Percentiles rank a stretch among this genome's conserved stretches.
Conservation (phyloP, 139 green algal species). For the Monoraphidium neglectum region DNA sequence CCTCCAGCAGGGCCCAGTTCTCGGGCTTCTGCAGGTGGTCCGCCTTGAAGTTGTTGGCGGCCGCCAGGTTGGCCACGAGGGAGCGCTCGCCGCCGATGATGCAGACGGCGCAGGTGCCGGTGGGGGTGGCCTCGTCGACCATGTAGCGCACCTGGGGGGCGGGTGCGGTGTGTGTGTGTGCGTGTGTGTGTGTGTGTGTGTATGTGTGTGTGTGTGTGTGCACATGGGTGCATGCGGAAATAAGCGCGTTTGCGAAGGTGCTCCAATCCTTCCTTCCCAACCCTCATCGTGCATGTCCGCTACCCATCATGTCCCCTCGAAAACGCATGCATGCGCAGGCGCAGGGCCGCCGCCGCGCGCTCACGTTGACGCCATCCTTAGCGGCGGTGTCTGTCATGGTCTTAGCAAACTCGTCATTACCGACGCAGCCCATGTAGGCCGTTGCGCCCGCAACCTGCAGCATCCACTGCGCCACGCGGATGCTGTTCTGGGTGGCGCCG, state of each 20-base stretch:
- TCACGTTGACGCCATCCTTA: conserved; percentile 80
- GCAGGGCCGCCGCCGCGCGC: background rate
- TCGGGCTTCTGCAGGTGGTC: conserved; percentile 70
- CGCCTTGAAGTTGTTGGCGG: conserved; percentile 99
- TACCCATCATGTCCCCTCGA: too few relatives aligned
- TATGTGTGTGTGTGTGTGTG: too few relatives aligned
- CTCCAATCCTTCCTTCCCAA: too few relatives aligned
- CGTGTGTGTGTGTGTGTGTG: too few relatives aligned
- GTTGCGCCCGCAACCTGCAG: conserved; percentile 80
- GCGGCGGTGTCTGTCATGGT: conserved; percentile 77
- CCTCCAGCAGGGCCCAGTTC: conserved; percentile 88
- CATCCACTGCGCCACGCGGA: conserved; percentile 98
- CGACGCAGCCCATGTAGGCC: conserved; percentile 97
- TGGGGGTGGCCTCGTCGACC: conserved; percentile 82
- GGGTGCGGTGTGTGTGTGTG: too few relatives aligned
- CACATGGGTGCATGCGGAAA: too few relatives aligned
- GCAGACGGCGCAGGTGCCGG: conserved; percentile 93
- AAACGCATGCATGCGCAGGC: background rate
- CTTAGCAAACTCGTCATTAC: conserved; percentile 89
- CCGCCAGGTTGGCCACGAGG: conserved; percentile 95
- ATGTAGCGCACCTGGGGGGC: conserved; percentile 83
- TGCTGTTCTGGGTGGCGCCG: conserved; percentile 97
- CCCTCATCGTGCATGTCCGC: too few relatives aligned
- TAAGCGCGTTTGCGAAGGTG: too few relatives aligned
- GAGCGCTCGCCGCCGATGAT: conserved; percentile 91